These are phyloP conservation scores for Pseudopithomyces maydicus DNA, from an alignment of 2,329 filamentous ascomycete genomes.

Conservation along the genomic window DNA sequence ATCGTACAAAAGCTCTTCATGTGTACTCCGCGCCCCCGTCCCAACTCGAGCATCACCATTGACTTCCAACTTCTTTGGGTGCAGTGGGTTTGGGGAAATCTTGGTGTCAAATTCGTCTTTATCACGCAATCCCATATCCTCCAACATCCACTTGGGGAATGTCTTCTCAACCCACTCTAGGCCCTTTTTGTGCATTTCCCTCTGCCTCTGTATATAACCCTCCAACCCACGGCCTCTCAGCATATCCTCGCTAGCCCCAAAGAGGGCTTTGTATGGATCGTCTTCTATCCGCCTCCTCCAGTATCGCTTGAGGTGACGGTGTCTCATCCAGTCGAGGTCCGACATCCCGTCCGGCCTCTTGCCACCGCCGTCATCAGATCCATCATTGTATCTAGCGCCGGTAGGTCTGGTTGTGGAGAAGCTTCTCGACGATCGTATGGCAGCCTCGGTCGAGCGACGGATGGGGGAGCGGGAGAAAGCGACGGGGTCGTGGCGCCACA, in stretches of 20 bases:
- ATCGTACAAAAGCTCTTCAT: constrained; percentile 21
- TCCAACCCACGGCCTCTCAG: constrained; percentile 34
- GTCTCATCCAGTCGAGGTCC: constrained; percentile 36
- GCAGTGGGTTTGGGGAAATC: background rate
- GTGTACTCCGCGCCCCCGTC: constrained; percentile 10
- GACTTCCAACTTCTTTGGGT: constrained; percentile 23
- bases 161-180: constrained; percentile 36
- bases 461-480: constrained; percentile 26
- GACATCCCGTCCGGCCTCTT: constrained; percentile 30
- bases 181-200: constrained; percentile 12
- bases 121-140: constrained; percentile 25
- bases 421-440: constrained; percentile 28
- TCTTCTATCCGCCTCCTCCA: constrained; percentile 41
- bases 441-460: constrained; percentile 28
- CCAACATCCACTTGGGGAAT: constrained; percentile 39
- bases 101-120: constrained; percentile 1
- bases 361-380: constrained; percentile 9
- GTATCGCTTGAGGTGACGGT: constrained; percentile 28
- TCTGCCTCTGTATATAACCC: background rate
- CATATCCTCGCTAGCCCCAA: constrained; percentile 47
- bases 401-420: constrained; percentile 32
- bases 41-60: background rate
- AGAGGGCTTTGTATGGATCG: constrained; percentile 51
- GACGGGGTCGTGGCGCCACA: constrained; percentile 37
- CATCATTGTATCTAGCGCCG: constrained; percentile 27